A percentile compares a stretch with the other conserved stretches of the same genome.
Conservation (phyloP, 2,329 filamentous ascomycete species). For the Paracorniculantispora psalliotae region DNA sequence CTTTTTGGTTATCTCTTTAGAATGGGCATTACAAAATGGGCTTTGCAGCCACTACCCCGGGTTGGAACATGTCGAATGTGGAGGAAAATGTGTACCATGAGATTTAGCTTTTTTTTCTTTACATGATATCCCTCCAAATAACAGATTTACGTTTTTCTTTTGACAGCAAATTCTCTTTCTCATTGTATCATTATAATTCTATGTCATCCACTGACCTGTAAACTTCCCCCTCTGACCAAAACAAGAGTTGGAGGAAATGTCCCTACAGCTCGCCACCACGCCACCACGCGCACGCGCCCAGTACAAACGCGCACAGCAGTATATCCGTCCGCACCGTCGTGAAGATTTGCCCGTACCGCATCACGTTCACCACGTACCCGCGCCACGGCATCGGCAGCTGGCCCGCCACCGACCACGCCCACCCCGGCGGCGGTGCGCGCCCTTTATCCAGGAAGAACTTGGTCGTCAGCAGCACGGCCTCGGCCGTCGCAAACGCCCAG, state of each 20-base stretch:
- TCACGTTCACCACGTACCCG: conserved; percentile 55
- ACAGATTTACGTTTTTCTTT: background rate
- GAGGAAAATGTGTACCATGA: background rate
- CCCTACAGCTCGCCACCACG: conserved; percentile 23
- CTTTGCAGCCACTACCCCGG: background rate
- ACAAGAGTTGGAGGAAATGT: too few species aligned
- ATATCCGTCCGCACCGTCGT: conserved; percentile 67
- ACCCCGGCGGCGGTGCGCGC: conserved; percentile 51
- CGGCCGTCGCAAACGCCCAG: conserved; percentile 74
- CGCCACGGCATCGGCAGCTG: conserved; percentile 62
- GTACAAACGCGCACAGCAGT: conserved; percentile 70
- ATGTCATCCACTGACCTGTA: too few species aligned
- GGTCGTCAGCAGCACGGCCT: conserved; percentile 66
- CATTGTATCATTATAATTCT: too few species aligned
- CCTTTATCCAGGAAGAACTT: conserved; percentile 66
- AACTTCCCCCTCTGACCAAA: too few species aligned
- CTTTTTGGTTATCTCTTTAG: background rate
- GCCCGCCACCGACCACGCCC: conserved; percentile 57
- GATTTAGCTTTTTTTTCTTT: background rate
- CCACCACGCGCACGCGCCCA: conserved; percentile 54
- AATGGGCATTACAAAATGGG: conserved; percentile 1
- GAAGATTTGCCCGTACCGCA: conserved; percentile 67
- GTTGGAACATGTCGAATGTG: background rate
- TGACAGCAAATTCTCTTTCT: too few species aligned
- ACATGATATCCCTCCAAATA: conserved; percentile 9